These are phyloP conservation scores for Nakazawaea ishiwadae DNA, from an alignment of 805 yeast species.

Conservation along the genomic window DNA sequence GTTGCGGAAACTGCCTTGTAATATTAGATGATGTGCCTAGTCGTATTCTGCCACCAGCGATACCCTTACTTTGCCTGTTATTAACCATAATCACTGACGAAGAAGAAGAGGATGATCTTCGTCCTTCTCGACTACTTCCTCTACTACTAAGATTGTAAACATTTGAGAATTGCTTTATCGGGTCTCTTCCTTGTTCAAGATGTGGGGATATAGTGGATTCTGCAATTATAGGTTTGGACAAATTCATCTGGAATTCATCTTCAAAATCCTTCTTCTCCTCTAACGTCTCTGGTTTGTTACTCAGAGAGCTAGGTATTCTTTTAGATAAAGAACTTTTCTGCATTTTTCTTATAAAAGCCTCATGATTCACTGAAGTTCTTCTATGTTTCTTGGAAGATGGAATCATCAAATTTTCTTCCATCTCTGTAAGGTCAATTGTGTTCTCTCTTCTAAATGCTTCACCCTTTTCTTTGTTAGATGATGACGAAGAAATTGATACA, in stretches of 20 bases:
- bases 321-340: slow-evolving; percentile 14
- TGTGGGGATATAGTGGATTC: slow-evolving; percentile 6
- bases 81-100: too few relatives aligned
- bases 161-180: too few relatives aligned
- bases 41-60: too few relatives aligned
- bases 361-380: slow-evolving; percentile 5
- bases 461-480: neutral
- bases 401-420: slow-evolving; percentile 13
- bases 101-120: too few relatives aligned
- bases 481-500: neutral
- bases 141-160: neutral
- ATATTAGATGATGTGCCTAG: slow-evolving; percentile 1
- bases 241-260: slow-evolving; percentile 7
- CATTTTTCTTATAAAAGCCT: slow-evolving; percentile 14
- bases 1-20: neutral
- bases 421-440: slow-evolving; percentile 12
- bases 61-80: too few relatives aligned
- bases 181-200: neutral
- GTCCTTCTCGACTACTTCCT: too few relatives aligned
- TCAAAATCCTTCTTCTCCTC: too few relatives aligned
- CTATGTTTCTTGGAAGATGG: neutral
- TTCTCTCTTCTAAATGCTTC: slow-evolving; percentile 2
- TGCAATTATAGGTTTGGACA: slow-evolving; percentile 8
- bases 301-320: slow-evolving; percentile 3
- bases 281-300: slow-evolving; percentile 16